A percentile compares a stretch with the other conserved stretches of the same genome.
These are phyloP conservation scores for Haplosporangium gracile DNA, from an alignment of 192 early-diverging fungal species.

Conservation along the genomic window DNA sequence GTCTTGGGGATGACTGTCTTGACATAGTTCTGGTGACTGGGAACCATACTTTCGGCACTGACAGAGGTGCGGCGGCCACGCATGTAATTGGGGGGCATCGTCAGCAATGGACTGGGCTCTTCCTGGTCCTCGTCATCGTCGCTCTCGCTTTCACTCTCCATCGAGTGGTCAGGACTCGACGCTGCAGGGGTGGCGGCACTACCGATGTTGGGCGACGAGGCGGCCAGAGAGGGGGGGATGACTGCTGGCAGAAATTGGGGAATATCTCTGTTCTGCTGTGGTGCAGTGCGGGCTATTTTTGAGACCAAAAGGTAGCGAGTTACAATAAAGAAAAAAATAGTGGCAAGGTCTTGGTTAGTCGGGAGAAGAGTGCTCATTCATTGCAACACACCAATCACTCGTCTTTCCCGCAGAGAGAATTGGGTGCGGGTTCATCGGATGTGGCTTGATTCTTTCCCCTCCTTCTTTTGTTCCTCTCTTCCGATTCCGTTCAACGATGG, in stretches of 20 bases:
- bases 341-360: not conserved
- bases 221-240: constrained; percentile 53
- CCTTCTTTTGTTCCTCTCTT: not conserved
- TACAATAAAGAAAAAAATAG: not conserved
- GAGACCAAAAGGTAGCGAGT: not conserved
- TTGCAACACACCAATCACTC: constrained; percentile 9
- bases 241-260: constrained; percentile 64
- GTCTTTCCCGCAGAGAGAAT: constrained; percentile 5
- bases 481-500: constrained; percentile 20
- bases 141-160: constrained; percentile 56
- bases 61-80: constrained; percentile 94
- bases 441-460: not conserved
- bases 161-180: constrained; percentile 65
- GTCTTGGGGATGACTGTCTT: constrained; percentile 93
- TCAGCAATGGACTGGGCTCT: constrained; percentile 71
- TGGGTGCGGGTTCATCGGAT: not conserved
- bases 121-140: constrained; percentile 73
- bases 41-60: constrained; percentile 97
- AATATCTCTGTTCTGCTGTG: constrained; percentile 56
- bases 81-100: constrained; percentile 78
- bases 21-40: constrained; percentile 83
- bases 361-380: not conserved
- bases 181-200: constrained; percentile 57
- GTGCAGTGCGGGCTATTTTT: constrained; percentile 39
- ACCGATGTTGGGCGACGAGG: constrained; percentile 49